Conservation (phyloP, 768 basidiomycete genomes). For the Filobasidium floriforme region DNA sequence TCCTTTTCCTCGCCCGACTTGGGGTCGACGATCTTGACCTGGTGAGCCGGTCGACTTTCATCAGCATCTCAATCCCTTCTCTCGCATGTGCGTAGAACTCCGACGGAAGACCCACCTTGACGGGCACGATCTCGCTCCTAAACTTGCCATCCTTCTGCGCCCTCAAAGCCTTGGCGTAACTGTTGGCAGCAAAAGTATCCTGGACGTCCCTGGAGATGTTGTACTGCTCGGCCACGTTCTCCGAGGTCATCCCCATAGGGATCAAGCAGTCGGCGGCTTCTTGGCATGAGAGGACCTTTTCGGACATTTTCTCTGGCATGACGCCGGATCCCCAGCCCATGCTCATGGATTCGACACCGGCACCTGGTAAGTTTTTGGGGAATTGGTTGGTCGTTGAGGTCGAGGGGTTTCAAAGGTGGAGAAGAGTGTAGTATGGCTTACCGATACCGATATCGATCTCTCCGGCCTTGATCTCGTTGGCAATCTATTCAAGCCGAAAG, state of each 20-base stretch:
- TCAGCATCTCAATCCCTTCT: neutral
- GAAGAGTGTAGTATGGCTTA: neutral
- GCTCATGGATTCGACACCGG: slow-evolving; percentile 50
- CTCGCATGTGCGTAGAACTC: no score
- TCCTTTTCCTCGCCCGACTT: slow-evolving; percentile 54
- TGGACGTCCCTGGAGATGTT: slow-evolving; percentile 67
- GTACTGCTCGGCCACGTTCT: slow-evolving; percentile 51
- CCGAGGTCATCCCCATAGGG: slow-evolving; percentile 61
- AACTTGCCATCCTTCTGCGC: slow-evolving; percentile 67
- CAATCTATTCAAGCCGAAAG: slow-evolving; percentile 50
- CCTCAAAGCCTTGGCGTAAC: slow-evolving; percentile 66
- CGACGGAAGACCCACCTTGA: slow-evolving; percentile 49
- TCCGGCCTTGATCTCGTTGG: slow-evolving; percentile 72
- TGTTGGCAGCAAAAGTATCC: slow-evolving; percentile 81
- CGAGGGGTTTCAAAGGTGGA: neutral
- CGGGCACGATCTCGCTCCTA: slow-evolving; percentile 78
- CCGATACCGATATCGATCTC: slow-evolving; percentile 84
- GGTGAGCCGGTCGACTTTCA: neutral
- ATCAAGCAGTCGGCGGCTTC: slow-evolving; percentile 53
- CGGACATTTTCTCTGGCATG: slow-evolving; percentile 47
- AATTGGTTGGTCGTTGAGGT: neutral
- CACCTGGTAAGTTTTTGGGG: slow-evolving; percentile 26
- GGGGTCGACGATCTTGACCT: slow-evolving; percentile 49
- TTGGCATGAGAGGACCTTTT: slow-evolving; percentile 56
- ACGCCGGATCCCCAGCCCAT: slow-evolving; percentile 47